Evolutionary conservation across 1,284 basidiomycete genomes (phyloP).

Genomic region (Heterobasidion parviporum): DNA sequence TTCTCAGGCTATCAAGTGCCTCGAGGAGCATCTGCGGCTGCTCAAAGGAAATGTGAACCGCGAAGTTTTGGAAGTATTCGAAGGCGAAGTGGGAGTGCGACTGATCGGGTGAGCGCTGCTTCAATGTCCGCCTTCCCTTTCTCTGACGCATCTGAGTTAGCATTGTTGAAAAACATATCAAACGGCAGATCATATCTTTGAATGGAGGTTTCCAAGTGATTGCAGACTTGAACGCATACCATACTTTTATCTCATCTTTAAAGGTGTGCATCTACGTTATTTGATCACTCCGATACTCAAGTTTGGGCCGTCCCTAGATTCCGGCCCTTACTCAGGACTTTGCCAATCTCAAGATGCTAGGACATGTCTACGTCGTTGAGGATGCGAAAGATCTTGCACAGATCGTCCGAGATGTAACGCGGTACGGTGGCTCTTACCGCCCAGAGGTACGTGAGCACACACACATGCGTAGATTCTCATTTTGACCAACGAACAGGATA

Average conservation of each 20-base stretch:
- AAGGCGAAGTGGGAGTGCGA: slow-evolving; percentile 93
- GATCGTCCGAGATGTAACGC: slow-evolving; percentile 89
- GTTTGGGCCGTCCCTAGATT: slow-evolving; percentile 4
- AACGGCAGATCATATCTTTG: slow-evolving; percentile 92
- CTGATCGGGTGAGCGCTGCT: slow-evolving; percentile 65
- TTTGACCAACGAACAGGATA: slow-evolving; percentile 44
- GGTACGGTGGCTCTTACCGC: slow-evolving; percentile 88
- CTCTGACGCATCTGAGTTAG: slow-evolving; percentile 28
- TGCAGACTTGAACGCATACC: slow-evolving; percentile 90
- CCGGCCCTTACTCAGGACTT: slow-evolving; percentile 73
- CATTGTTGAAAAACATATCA: slow-evolving; percentile 94
- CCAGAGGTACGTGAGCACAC: slow-evolving; percentile 60
- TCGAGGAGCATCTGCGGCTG: slow-evolving; percentile 85
- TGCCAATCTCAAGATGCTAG: slow-evolving; percentile 91
- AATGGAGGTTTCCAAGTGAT: slow-evolving; percentile 94
- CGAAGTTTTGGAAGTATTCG: slow-evolving; percentile 95
- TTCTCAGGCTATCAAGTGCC: slow-evolving; percentile 75
- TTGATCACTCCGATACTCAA: too few species aligned
- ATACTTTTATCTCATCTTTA: slow-evolving; percentile 79
- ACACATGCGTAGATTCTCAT: not conserved
- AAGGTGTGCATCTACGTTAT: slow-evolving; percentile 31
- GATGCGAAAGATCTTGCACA: slow-evolving; percentile 92
- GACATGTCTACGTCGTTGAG: slow-evolving; percentile 88
- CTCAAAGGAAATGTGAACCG: slow-evolving; percentile 91
- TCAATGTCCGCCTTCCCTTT: not conserved